Base-by-base conservation (phyloP, 2,329 filamentous ascomycete genomes). In the Aspergillus nomiae region DNA sequence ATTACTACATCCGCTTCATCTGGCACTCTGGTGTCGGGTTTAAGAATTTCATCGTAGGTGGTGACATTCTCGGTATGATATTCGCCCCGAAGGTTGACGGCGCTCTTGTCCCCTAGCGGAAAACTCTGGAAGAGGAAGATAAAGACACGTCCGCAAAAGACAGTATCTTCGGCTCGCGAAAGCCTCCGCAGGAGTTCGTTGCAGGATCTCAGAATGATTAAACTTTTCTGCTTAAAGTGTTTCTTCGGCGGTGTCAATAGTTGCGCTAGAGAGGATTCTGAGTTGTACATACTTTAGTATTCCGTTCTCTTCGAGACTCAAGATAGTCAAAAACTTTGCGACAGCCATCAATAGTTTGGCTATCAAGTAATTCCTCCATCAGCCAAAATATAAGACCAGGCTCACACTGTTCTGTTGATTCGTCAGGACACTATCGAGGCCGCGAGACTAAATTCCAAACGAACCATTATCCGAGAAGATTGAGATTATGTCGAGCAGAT, bases 111-210 rank as follows among this genome's bases (percentile, higher is more conserved):
- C 36, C 94, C 94, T 0, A 99, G 84, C 1, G 95, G 95, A 73
- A 99, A 98, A 76, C 93, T 96, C 77, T 99, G 95, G 78, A 98
- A 99, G 74, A 99, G 87, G 78, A 97, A 99, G 67, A 99, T 97
- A 78, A 98, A 98, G 30, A 99, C 95, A 45, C 95, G 87, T 19
- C 95, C 95, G 73, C 95, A 99, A 75, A 99, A 99, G 0, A 96
- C 93, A 0, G 95, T 96, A 77, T 99, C 95, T 76, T 98, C 94
- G 4, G 95, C 94, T 61, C 95, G 88, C n/a, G 95, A 98, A 2
- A 99, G 84, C 53, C 95, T 87, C 41, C 94, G 89, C n/a, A 99
- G 83, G 19, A 99, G 84, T 79, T 98, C 95, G 77, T 98, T 99
- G 80, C 95, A 99, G 64, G 91, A 91, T 72, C 95, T 87, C n/a